phyloP scores from a whole-genome alignment of 2,329 filamentous ascomycete species.

The Neonectria neomacrospora region DNA sequence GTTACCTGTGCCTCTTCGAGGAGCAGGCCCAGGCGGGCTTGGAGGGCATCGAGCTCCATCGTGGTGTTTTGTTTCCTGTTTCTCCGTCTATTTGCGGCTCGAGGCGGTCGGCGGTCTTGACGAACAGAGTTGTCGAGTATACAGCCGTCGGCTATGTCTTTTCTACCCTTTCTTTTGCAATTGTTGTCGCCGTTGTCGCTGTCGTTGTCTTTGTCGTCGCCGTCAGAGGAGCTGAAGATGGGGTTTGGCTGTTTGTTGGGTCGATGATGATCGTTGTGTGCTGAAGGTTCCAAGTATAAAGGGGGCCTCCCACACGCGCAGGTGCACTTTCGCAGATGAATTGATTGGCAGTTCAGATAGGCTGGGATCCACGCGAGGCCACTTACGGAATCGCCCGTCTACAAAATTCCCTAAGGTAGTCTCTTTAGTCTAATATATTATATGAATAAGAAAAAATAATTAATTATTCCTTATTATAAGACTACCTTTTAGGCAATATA shows the following conservation, averaged over 20 bases:
- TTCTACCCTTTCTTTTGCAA: background rate
- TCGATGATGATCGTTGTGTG: background rate
- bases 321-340: constrained; percentile 9
- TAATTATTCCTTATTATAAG: no score
- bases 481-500: no score
- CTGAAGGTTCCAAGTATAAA: constrained; percentile 9
- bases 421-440: no score
- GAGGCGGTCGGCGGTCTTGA: background rate
- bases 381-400: background rate
- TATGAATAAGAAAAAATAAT: no score
- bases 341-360: constrained; percentile 18
- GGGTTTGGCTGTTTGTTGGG: background rate
- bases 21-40: constrained; percentile 60
- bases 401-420: background rate
- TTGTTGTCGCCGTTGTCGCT: background rate
- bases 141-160: background rate
- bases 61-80: background rate
- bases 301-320: constrained; percentile 13
- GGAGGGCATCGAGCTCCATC: constrained; percentile 74
- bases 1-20: constrained; percentile 67
- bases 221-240: background rate
- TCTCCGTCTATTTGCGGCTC: background rate
- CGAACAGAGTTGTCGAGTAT: background rate
- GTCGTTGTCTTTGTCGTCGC: background rate
- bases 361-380: background rate